Percentiles rank a stretch among this genome's conserved stretches.
Conservation (phyloP, 1,284 basidiomycete genomes). For the Ceratobasidium sp. region DNA sequence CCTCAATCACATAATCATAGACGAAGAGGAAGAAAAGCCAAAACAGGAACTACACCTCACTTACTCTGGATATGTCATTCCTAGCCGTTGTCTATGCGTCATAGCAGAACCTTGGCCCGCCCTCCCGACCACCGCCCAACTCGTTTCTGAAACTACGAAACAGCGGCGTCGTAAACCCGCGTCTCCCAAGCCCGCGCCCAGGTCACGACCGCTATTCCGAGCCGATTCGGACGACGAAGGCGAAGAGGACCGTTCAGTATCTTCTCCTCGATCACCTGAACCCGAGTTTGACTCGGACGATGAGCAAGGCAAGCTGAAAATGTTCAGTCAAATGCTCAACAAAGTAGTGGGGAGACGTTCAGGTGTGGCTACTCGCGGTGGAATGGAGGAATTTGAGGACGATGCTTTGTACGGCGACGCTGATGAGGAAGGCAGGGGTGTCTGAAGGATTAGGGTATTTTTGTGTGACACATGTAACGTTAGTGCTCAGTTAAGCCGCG, state of each 20-base stretch:
- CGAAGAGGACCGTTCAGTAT: background rate
- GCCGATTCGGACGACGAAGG: slow-evolving; percentile 36
- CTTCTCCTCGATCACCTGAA: background rate
- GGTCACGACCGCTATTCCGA: slow-evolving; percentile 18
- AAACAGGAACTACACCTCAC: slow-evolving; percentile 44
- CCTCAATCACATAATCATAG: slow-evolving; percentile 24
- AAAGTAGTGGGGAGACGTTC: slow-evolving; percentile 27
- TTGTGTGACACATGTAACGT: background rate
- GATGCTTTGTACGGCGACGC: slow-evolving; percentile 41
- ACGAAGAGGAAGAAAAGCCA: slow-evolving; percentile 46
- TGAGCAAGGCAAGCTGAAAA: slow-evolving; percentile 27
- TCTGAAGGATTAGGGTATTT: background rate
- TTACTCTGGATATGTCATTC: slow-evolving; percentile 44
- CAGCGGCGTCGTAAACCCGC: slow-evolving; percentile 1
- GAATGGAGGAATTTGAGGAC: slow-evolving; percentile 39
- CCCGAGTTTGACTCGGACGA: slow-evolving; percentile 33
- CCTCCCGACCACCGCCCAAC: slow-evolving; percentile 34
- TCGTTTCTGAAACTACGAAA: slow-evolving; percentile 34
- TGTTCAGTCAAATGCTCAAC: slow-evolving; percentile 43
- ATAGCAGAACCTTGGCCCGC: slow-evolving; percentile 46
- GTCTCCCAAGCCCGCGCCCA: background rate
- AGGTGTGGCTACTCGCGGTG: slow-evolving; percentile 27
- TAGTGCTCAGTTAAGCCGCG: background rate
- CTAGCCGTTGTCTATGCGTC: slow-evolving; percentile 44
- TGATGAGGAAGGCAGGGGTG: slow-evolving; percentile 36